Base-by-base conservation (phyloP, 257 asterid genomes). In the Haberlea rhodopensis region DNA sequence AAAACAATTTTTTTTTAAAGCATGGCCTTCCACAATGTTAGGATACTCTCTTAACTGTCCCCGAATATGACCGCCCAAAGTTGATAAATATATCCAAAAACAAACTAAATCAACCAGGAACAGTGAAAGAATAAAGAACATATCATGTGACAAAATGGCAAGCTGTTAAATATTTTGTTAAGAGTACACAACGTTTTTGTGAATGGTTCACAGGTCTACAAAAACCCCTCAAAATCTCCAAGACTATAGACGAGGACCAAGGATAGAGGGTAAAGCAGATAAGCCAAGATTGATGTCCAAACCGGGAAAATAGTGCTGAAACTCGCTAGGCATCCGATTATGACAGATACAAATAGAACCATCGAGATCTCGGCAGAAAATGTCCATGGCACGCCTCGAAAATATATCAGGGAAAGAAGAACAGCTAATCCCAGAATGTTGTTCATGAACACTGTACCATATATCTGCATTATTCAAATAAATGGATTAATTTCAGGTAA, bases 381-480 rank as follows among this genome's bases (percentile, higher is more conserved):
- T 29, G 19, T 56, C 88, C 88, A 82, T 0, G 82, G 22, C 31
- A 80, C 34, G 16, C 80, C 77, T 0, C 88, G 78, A 11, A 72
- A 80, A 74, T 60, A 82, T 21, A 76, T 66, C 32, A 85, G 57
- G 4, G 78, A 76, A 10, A 82, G 82, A 29, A 82, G 87, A n/a
- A 80, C 89, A 4, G 43, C 55, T 48, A 82, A 60, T 45, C 87
- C 94, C 49, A 85, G 75, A 57, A 79, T 8, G 66, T 82, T 82
- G 80, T 83, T 85, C 79, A 73, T 74, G 79, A 81, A 80, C 27
- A 74, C 84, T 0, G 85, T 83, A 4, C 87, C 84, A 20, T 85
- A 85, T 49, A 82, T 79, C 87, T 85, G 87, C 85, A 57, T 25
- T 24, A 22, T 65, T 60, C 21, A 27, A n/a, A 65, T 31, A 11